Evolutionary conservation across 1,284 basidiomycete genomes (phyloP).

Genomic region (Peniophora sp.): DNA sequence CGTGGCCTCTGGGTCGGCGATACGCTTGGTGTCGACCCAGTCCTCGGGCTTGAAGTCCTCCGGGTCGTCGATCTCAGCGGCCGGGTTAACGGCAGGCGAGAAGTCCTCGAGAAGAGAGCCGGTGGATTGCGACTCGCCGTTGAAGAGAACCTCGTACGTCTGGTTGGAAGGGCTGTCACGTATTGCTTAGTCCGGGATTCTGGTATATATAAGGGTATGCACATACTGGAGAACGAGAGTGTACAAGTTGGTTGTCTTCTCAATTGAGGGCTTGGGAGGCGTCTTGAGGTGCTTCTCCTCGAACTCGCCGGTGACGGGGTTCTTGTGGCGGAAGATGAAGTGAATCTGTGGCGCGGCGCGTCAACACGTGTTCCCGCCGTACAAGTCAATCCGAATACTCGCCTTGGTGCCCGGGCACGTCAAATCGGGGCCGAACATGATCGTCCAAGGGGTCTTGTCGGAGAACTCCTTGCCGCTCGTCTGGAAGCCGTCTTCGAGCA

Average conservation of each 20-base stretch:
- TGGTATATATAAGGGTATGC: neutral
- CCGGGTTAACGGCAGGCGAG: slow-evolving; percentile 89
- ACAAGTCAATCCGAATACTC: slow-evolving; percentile 20
- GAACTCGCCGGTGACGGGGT: slow-evolving; percentile 81
- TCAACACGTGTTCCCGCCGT: slow-evolving; percentile 5
- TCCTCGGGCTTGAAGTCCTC: slow-evolving; percentile 85
- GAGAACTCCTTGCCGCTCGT: slow-evolving; percentile 90
- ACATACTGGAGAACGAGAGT: slow-evolving; percentile 85
- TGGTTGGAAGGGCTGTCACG: slow-evolving; percentile 72
- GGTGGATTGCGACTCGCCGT: slow-evolving; percentile 74
- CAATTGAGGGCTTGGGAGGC: slow-evolving; percentile 80
- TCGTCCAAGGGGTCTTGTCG: slow-evolving; percentile 95
- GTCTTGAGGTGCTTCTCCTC: slow-evolving; percentile 95
- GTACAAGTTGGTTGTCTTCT: slow-evolving; percentile 87
- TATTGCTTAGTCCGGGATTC: neutral
- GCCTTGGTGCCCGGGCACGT: slow-evolving; percentile 82
- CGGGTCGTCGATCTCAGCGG: slow-evolving; percentile 89
- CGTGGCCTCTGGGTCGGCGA: slow-evolving; percentile 76
- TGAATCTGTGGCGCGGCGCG: slow-evolving; percentile 52
- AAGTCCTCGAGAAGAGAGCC: slow-evolving; percentile 94
- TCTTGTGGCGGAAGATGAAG: slow-evolving; percentile 97
- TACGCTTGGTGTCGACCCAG: slow-evolving; percentile 90
- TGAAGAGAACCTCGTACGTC: slow-evolving; percentile 89
- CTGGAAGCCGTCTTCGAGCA: slow-evolving; percentile 89
- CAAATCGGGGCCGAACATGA: slow-evolving; percentile 92